Percentiles rank a stretch among this genome's conserved stretches.
These are phyloP conservation scores for Phaseolus lunatus DNA, from an alignment of 306 rosid species.

Conservation along the genomic window DNA sequence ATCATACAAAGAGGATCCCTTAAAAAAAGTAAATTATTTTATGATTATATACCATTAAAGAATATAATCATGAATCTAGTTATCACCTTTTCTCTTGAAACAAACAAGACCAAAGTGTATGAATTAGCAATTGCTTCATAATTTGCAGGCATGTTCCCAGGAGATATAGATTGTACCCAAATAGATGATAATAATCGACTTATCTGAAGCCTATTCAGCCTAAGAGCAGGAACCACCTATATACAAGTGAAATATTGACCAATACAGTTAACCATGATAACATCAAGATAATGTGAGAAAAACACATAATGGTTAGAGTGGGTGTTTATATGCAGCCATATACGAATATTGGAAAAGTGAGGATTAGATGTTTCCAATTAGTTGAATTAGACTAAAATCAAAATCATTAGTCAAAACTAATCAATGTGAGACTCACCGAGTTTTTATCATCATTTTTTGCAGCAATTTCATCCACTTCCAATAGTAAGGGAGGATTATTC, in stretches of 20 bases:
- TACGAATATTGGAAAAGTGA: conserved; percentile 5
- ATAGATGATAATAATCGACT: conserved; percentile 78
- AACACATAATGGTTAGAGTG: conserved; percentile 10
- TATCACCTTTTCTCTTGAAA: conserved; percentile 85
- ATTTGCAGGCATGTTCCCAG: conserved; percentile 81
- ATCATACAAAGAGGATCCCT: conserved; percentile 19
- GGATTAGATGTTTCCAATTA: conserved; percentile 4
- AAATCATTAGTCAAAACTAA: conserved; percentile 21
- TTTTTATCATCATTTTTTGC: conserved; percentile 50
- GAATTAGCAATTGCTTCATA: conserved; percentile 94
- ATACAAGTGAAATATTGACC: conserved; percentile 36
- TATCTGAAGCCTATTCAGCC: conserved; percentile 82
- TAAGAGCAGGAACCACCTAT: conserved; percentile 68
- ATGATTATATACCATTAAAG: conserved; percentile 38
- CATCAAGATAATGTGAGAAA: conserved; percentile 18
- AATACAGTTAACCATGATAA: conserved; percentile 30
- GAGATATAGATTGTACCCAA: conserved; percentile 79
- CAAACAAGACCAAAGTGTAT: conserved; percentile 76
- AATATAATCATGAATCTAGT: conserved; percentile 18
- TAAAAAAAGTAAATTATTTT: conserved; percentile 11
- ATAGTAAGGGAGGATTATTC: conserved; percentile 49
- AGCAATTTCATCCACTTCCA: conserved; percentile 49
- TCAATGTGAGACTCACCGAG: conserved; percentile 60
- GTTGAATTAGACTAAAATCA: too few species aligned
- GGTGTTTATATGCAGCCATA: conserved; percentile 14